phyloP scores from a whole-genome alignment of 2,329 filamentous ascomycete genomes.

The Colletotrichum siamense region DNA sequence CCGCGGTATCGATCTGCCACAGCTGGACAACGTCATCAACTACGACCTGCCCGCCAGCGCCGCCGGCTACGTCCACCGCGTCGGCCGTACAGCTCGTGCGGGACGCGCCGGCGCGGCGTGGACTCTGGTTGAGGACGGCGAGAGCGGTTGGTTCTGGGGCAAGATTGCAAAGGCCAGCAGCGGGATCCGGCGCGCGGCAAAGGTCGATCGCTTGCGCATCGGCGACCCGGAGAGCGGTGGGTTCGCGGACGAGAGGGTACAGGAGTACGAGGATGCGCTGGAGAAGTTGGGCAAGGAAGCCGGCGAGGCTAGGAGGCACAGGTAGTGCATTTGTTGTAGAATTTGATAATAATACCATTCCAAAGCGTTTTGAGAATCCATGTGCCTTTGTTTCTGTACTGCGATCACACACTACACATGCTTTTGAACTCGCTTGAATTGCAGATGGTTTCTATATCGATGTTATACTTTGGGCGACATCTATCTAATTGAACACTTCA shows the following conservation, averaged over 20 bases:
- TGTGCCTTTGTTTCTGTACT: not conserved
- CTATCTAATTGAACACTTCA: not conserved
- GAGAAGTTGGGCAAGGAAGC: conserved; percentile 69
- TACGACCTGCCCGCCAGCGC: conserved; percentile 88
- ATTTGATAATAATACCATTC: not conserved
- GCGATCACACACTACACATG: not conserved
- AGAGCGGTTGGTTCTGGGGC: conserved; percentile 92
- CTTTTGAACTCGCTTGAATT: not conserved
- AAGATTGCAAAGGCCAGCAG: conserved; percentile 68
- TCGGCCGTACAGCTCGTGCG: conserved; percentile 88
- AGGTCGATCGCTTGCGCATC: conserved; percentile 54
- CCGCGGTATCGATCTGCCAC: conserved; percentile 83
- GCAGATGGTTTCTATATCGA: not conserved
- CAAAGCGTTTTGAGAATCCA: not conserved
- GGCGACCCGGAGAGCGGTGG: conserved; percentile 36
- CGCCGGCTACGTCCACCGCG: conserved; percentile 87
- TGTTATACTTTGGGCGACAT: not conserved
- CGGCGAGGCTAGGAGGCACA: conserved; percentile 28
- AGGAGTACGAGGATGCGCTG: conserved; percentile 62
- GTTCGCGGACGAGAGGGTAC: conserved; percentile 53
- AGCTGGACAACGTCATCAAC: conserved; percentile 86
- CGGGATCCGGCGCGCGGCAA: conserved; percentile 48
- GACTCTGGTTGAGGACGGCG: conserved; percentile 82
- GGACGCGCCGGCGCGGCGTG: conserved; percentile 79
- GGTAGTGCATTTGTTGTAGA: not conserved